A percentile compares a stretch with the other conserved stretches of the same genome.
These are phyloP conservation scores for Melaleuca alternifolia DNA, from an alignment of 345 rosid genomes.

Conservation along the genomic window DNA sequence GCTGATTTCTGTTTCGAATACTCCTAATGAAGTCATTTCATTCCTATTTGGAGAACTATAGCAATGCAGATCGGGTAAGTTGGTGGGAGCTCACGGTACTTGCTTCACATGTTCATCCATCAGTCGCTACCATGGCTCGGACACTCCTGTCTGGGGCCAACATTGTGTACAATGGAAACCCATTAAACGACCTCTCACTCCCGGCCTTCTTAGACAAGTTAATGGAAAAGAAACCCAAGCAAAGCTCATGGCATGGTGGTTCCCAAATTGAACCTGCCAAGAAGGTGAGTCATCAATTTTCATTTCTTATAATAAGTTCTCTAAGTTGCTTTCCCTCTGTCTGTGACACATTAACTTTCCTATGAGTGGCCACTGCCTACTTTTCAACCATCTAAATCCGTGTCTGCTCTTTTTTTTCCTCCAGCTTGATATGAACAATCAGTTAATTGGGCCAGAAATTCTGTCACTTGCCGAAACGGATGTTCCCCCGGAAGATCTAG, in stretches of 20 bases:
- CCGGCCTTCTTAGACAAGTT: slow-evolving; percentile 87
- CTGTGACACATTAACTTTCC: not conserved
- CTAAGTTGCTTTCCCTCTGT: not conserved
- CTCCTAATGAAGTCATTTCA: not conserved
- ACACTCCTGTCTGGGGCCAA: slow-evolving; percentile 83
- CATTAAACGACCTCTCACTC: slow-evolving; percentile 64
- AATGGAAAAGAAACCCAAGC: slow-evolving; percentile 95
- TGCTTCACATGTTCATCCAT: slow-evolving; percentile 84
- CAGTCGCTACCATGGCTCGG: slow-evolving; percentile 95
- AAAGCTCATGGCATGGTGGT: slow-evolving; percentile 85
- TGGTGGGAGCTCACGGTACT: slow-evolving; percentile 97
- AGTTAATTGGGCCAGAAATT: slow-evolving; percentile 72
- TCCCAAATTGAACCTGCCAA: slow-evolving; percentile 96
- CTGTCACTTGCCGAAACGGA: slow-evolving; percentile 77
- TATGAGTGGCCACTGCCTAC: not conserved
- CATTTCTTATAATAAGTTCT: not conserved
- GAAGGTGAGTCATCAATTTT: slow-evolving; percentile 33
- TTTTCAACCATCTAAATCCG: not conserved
- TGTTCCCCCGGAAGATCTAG: slow-evolving; percentile 86
- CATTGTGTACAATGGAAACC: slow-evolving; percentile 90
- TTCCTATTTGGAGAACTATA: slow-evolving; percentile 14
- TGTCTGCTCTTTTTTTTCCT: not conserved
- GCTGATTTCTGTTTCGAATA: not conserved
- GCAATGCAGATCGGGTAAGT: slow-evolving; percentile 74
- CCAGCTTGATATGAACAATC: slow-evolving; percentile 75